Conservation (phyloP, 768 basidiomycete genomes). For the Pisolithus sp. region DNA sequence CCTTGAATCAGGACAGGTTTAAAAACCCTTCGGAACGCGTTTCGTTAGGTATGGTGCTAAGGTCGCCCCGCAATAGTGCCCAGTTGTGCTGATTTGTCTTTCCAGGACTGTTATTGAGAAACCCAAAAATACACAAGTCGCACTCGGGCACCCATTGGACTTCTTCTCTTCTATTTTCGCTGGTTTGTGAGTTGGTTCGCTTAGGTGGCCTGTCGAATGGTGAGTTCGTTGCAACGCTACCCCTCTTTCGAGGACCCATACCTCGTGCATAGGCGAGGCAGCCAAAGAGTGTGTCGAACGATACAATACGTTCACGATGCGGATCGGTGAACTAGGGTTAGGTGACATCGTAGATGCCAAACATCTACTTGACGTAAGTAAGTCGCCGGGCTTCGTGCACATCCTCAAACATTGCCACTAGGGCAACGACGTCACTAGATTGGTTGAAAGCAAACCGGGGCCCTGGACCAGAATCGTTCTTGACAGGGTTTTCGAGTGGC, state of each 20-base stretch:
- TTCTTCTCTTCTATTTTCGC: constrained; percentile 64
- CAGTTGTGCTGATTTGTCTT: not conserved
- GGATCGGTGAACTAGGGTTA: constrained; percentile 58
- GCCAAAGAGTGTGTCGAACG: constrained; percentile 43
- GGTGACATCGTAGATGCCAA: constrained; percentile 57
- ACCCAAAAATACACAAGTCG: constrained; percentile 59
- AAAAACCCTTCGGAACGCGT: constrained; percentile 43
- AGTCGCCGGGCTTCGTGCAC: not conserved
- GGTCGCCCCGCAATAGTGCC: not conserved
- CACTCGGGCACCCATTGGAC: constrained; percentile 63
- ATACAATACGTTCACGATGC: constrained; percentile 62
- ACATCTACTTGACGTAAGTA: constrained; percentile 72
- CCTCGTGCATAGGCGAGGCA: constrained; percentile 31
- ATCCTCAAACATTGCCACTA: constrained; percentile 23
- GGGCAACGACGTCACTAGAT: constrained; percentile 62
- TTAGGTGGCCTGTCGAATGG: constrained; percentile 36
- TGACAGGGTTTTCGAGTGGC: constrained; percentile 75
- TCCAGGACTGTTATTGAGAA: constrained; percentile 62
- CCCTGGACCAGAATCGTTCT: constrained; percentile 63
- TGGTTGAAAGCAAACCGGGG: constrained; percentile 57
- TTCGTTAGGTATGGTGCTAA: constrained; percentile 44
- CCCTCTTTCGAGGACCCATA: not conserved
- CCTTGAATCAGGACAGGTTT: constrained; percentile 30
- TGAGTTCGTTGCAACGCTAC: constrained; percentile 16
- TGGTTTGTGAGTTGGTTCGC: constrained; percentile 63